A percentile compares a stretch with the other conserved stretches of the same genome.
Evolutionary conservation across 1,284 basidiomycete genomes (phyloP).

Genomic region (Veloporphyrellus conicus): DNA sequence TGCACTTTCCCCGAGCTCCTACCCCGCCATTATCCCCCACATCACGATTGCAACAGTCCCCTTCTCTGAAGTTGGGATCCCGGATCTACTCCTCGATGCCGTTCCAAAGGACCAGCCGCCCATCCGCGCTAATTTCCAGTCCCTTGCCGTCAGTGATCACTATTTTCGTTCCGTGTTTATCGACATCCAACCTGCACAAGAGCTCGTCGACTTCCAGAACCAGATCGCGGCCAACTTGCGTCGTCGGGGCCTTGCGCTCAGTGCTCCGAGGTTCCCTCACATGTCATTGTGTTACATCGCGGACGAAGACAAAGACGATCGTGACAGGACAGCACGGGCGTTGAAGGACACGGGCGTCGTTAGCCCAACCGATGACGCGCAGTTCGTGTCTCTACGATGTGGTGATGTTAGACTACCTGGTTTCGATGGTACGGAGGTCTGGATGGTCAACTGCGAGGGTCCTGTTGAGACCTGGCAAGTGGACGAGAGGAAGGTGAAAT

Average conservation of each 20-base stretch:
- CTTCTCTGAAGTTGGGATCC: constrained; percentile 9
- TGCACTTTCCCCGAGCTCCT: constrained; percentile 35
- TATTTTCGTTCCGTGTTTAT: constrained; percentile 71
- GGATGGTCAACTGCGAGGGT: constrained; percentile 60
- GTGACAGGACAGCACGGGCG: constrained; percentile 32
- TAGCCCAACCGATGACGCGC: constrained; percentile 22
- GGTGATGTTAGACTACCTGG: constrained; percentile 38
- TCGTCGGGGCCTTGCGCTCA: constrained; percentile 33
- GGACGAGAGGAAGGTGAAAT: constrained; percentile 39
- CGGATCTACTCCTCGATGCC: constrained; percentile 37
- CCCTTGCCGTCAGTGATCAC: constrained; percentile 51
- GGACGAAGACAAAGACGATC: constrained; percentile 49
- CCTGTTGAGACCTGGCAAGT: constrained; percentile 59
- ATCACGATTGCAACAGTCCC: constrained; percentile 61
- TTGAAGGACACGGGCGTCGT: constrained; percentile 39
- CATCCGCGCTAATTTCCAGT: constrained; percentile 41
- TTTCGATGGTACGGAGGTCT: constrained; percentile 54
- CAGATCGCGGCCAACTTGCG: constrained; percentile 42
- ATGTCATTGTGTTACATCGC: constrained; percentile 67
- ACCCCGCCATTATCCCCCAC: constrained; percentile 61
- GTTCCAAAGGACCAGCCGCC: constrained; percentile 37
- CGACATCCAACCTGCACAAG: constrained; percentile 42
- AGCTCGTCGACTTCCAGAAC: constrained; percentile 47
- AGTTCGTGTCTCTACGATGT: constrained; percentile 32
- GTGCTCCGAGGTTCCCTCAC: constrained; percentile 60